A percentile compares a stretch with the other conserved stretches of the same genome.
Conservation (phyloP, 2,329 filamentous ascomycete species). For the Cytospora piceae region DNA sequence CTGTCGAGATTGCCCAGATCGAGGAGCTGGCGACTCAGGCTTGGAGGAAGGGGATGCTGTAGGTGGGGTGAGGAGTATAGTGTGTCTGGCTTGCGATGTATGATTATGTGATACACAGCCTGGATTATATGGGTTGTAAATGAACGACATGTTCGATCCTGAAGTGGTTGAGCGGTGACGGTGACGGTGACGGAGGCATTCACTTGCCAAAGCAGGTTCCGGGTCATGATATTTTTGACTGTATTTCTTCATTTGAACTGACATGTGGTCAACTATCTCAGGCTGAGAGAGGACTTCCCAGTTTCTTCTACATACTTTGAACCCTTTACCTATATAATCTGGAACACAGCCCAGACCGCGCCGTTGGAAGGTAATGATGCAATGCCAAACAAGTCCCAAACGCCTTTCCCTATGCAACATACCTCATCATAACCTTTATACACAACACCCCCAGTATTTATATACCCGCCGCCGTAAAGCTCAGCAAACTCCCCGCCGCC, state of each 20-base stretch:
- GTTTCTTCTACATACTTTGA: neutral
- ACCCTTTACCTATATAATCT: neutral
- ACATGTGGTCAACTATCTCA: neutral
- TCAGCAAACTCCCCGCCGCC: conserved; percentile 83
- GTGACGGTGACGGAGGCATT: neutral
- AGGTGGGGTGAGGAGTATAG: conserved; percentile 39
- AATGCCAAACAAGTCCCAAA: neutral
- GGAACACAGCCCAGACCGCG: neutral
- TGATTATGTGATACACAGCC: conserved; percentile 5
- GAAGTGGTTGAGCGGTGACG: no score
- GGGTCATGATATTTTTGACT: neutral
- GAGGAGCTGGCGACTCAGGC: conserved; percentile 78
- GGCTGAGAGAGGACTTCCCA: neutral
- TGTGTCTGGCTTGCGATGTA: conserved; percentile 2
- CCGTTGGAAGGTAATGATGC: no score
- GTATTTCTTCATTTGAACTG: neutral
- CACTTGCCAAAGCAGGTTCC: neutral
- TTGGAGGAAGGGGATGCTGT: conserved; percentile 93
- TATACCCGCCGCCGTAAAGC: conserved; percentile 70
- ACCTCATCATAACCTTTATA: neutral
- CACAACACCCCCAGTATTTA: neutral
- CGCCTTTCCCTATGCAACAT: conserved; percentile 22
- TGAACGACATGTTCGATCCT: no score
- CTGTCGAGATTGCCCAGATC: conserved; percentile 78
- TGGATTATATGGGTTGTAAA: neutral